Base-by-base conservation (phyloP, 352 stramenopile genomes). In the Phytophthora crassamura region DNA sequence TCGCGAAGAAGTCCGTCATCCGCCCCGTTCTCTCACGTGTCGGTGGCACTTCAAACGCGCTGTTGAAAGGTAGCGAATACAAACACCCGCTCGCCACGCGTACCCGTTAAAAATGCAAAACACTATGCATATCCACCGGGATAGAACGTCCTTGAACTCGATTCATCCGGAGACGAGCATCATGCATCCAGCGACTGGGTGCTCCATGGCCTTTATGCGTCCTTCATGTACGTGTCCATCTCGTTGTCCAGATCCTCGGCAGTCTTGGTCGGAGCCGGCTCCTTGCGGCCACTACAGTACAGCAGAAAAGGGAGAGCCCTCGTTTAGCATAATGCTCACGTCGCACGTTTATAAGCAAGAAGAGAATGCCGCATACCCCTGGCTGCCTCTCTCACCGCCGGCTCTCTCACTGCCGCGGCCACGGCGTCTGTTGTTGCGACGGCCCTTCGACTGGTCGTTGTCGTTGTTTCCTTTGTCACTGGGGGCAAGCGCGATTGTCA, bases 161-260 rank as follows among this genome's bases (percentile, higher is more conserved):
- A 25, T 48, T 51, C 14, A 45, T 5, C 35, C 9, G 33, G 39
- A 49, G 38, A 47, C 20, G 36, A 41, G 49, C 38, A 71, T 48
- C 49, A 51, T 62, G n/a, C 54, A 59, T 34, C 42, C 62, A 16
- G 32, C 52, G 64, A 45, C 45, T 65, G 28, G 36, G 70, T 50
- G 40, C 41, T 22, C 32, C 57, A 59, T 14, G 42, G 25, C 32
- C 47, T 72, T 79, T 88, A 90, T 61, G 81, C 69, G 60, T 92
- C 83, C 57, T 90, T 93, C 84, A 93, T 91, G 81, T 94, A 94
- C 48, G 83, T 90, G 64, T 94, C 86, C 86, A 94, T 94, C 72
- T 94, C 85, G 59, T 92, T 90, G 73, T 94, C 83, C 64, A 94
- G 63, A 4, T 94, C 85, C 51, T 84, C 74, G 10, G 60, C 60